Percentiles rank a stretch among this genome's conserved stretches.
These are phyloP conservation scores for Exserohilum rostratum DNA, from an alignment of 2,329 filamentous ascomycete genomes.

Conservation along the genomic window DNA sequence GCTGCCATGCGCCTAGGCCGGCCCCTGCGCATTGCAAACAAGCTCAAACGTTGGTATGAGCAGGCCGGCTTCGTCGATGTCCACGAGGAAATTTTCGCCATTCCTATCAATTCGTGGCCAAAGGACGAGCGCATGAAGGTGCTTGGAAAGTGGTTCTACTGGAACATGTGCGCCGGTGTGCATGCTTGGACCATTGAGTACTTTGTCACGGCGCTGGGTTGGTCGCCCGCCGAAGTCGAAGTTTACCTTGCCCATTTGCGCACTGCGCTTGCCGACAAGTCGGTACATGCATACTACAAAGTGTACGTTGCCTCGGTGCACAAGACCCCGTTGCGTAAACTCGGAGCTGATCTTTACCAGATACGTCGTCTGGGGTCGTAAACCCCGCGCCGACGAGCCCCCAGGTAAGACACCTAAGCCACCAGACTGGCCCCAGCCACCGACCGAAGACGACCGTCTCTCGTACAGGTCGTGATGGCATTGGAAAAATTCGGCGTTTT, in stretches of 20 bases:
- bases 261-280: constrained; percentile 48
- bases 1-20: constrained; percentile 55
- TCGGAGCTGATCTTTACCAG: constrained; percentile 13
- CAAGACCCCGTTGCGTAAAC: neutral
- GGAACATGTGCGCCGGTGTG: constrained; percentile 54
- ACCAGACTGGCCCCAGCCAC: constrained; percentile 25
- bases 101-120: constrained; percentile 61
- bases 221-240: constrained; percentile 53
- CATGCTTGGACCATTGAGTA: constrained; percentile 53
- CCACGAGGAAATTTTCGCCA: constrained; percentile 58
- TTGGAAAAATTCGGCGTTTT: neutral
- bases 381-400: constrained; percentile 26
- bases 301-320: constrained; percentile 39
- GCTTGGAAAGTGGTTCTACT: constrained; percentile 57
- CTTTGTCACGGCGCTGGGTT: constrained; percentile 52
- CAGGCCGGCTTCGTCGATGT: constrained; percentile 65
- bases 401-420: constrained; percentile 26
- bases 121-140: constrained; percentile 54
- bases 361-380: constrained; percentile 38
- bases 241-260: constrained; percentile 53
- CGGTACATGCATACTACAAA: constrained; percentile 52
- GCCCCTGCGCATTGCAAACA: constrained; percentile 60
- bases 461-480: neutral
- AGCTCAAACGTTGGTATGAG: constrained; percentile 60
- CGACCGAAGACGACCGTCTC: constrained; percentile 1